A percentile compares a stretch with the other conserved stretches of the same genome.
These are phyloP conservation scores for Stephania cephalantha DNA, from an alignment of 164 flowering plant genomes.

Conservation along the genomic window DNA sequence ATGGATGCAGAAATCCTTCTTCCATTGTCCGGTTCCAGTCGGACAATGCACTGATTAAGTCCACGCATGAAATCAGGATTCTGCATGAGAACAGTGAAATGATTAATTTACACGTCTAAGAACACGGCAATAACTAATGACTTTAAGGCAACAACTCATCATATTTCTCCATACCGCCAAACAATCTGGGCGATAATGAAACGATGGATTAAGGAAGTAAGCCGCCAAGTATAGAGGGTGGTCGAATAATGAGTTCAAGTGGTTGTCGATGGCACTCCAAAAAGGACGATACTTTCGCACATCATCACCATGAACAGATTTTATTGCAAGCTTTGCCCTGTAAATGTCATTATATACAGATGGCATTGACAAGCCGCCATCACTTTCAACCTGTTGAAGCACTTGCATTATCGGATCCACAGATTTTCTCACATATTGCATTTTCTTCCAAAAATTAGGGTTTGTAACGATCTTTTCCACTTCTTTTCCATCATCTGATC, in stretches of 20 bases:
- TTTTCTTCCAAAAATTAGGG: conserved; percentile 74
- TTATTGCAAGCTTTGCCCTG: conserved; percentile 61
- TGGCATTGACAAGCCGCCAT: conserved; percentile 46
- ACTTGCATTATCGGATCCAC: conserved; percentile 61
- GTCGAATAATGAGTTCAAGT: conserved; percentile 52
- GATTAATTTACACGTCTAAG: background rate
- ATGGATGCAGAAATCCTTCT: conserved; percentile 65
- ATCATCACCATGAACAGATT: conserved; percentile 61
- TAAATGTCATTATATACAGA: conserved; percentile 63
- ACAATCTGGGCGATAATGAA: conserved; percentile 63
- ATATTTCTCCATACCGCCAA: conserved; percentile 35
- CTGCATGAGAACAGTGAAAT: conserved; percentile 25
- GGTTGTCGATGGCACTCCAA: conserved; percentile 58
- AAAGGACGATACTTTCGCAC: conserved; percentile 57
- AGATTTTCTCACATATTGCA: conserved; percentile 52
- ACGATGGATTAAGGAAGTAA: conserved; percentile 75
- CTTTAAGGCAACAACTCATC: background rate
- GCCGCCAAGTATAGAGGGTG: conserved; percentile 81
- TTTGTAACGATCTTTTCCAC: conserved; percentile 60
- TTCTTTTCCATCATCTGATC: conserved; percentile 65
- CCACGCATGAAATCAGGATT: conserved; percentile 68
- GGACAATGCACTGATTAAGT: conserved; percentile 64
- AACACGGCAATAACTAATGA: background rate
- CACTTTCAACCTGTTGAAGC: conserved; percentile 47
- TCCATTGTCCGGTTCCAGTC: conserved; percentile 51